Conservation (phyloP, 768 basidiomycete species). For the Macrolepiota albuminosa region DNA sequence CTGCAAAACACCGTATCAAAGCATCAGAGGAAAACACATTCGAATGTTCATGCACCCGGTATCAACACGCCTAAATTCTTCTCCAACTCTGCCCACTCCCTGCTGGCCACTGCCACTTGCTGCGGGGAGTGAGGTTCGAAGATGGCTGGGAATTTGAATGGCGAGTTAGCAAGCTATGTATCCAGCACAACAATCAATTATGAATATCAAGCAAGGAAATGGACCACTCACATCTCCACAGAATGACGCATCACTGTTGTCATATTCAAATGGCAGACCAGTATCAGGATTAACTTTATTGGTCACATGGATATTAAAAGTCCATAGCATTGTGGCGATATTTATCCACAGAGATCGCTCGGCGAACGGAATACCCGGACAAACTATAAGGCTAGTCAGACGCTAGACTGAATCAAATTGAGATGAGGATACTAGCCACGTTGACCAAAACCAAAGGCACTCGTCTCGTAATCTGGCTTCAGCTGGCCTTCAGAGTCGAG, state of each 20-base stretch:
- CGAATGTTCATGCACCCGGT: background rate
- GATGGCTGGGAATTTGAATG: background rate
- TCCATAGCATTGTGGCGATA: background rate
- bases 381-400: background rate
- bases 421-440: background rate
- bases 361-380: background rate
- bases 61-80: background rate
- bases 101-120: background rate
- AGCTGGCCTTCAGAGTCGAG: background rate
- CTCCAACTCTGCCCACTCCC: background rate
- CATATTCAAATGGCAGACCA: background rate
- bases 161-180: background rate
- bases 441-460: background rate
- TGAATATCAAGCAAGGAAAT: background rate
- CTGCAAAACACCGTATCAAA: background rate
- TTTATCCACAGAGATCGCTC: background rate
- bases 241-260: background rate
- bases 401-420: background rate
- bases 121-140: background rate
- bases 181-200: background rate
- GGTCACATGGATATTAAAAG: background rate
- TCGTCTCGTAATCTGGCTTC: background rate
- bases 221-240: background rate
- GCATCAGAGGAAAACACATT: background rate
- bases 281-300: background rate